Percentiles rank a stretch among this genome's conserved stretches.
Evolutionary conservation across 1,284 basidiomycete species (phyloP).

Genomic region (Ganoderma boninense): DNA sequence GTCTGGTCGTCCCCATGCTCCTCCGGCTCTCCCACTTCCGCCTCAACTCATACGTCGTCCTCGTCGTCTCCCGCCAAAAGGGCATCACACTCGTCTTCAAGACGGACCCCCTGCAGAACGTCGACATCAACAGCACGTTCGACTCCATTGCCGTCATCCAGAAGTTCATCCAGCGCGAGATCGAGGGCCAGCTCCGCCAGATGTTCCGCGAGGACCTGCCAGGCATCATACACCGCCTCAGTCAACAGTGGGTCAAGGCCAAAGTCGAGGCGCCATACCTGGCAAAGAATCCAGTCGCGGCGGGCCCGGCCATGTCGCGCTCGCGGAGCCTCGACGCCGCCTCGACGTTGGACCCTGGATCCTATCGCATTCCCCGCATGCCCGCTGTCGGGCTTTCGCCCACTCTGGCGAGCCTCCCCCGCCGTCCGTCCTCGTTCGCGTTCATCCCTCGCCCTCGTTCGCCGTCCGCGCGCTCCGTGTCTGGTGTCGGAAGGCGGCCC

Average conservation of each 20-base stretch:
- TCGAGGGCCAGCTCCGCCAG: conserved; percentile 95
- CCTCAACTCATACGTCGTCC: conserved; percentile 95
- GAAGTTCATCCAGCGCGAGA: conserved; percentile 96
- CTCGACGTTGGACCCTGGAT: conserved; percentile 40
- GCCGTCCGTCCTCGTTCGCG: conserved; percentile 31
- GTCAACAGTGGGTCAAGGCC: conserved; percentile 93
- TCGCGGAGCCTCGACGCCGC: conserved; percentile 44
- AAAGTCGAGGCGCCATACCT: conserved; percentile 86
- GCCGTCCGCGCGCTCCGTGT: conserved; percentile 35
- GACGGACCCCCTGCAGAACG: conserved; percentile 97
- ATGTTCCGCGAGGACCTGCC: conserved; percentile 99
- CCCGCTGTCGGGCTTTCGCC: conserved; percentile 35
- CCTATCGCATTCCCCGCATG: conserved; percentile 34
- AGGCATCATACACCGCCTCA: conserved; percentile 95
- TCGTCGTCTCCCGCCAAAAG: conserved; percentile 96
- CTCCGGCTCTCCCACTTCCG: conserved; percentile 95
- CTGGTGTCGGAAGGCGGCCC: conserved; percentile 36
- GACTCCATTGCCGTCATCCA: conserved; percentile 98
- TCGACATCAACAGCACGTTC: conserved; percentile 97
- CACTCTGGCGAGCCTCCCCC: conserved; percentile 32
- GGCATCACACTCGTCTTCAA: conserved; percentile 99
- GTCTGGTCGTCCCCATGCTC: conserved; percentile 97
- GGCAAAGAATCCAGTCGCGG: conserved; percentile 51
- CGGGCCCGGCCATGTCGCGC: conserved; percentile 42
- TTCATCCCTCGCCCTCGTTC: conserved; percentile 35